Base-by-base conservation (phyloP, 2,329 filamentous ascomycete genomes). In the Teratosphaeria destructans region DNA sequence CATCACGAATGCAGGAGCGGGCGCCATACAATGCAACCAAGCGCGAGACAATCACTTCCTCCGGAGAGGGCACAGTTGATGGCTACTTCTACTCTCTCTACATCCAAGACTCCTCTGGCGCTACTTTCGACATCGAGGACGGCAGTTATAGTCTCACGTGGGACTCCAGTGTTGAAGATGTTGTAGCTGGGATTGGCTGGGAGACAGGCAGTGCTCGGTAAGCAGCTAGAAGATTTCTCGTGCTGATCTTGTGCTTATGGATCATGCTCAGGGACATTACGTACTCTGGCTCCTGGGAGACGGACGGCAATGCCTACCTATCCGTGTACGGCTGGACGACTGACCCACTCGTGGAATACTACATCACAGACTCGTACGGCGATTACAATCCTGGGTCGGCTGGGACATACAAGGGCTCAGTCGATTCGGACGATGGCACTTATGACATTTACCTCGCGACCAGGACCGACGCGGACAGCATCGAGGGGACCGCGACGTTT, bases 261-360 rank as follows among this genome's bases (percentile, higher is more conserved):
- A 16, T 10, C n/a, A 34, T 27, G 54, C n/a, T 35, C n/a, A 56
- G 29, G 11, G 35, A 56, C 3, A 26, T 68, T 61, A 64, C 56
- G 6, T 68, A 63, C 61, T 56, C 57, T 10, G 64, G 62, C 14
- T 32, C 59, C 32, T 62, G 61, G 62, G 57, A 60, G 10, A 55
- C 64, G 32, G 49, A 58, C 29, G 61, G 62, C 52, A 52, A 82
- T 73, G 68, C 67, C 35, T 83, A 83, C 68, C 75, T 85, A 16
- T 72, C 81, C 11, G 71, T 84, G 5, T 85, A 85, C 66, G 81
- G 82, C 57, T 85, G 82, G 81, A 80, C 78, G 2, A 73, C 67
- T 32, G 76, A 74, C 66, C 79, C 79, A 0, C 71, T 82, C 14
- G 75, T 83, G 65, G 81, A 84, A 64, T 83, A 83, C 73, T 84